Conservation (phyloP, 2,329 filamentous ascomycete genomes). For the Metarhizium sp. region DNA sequence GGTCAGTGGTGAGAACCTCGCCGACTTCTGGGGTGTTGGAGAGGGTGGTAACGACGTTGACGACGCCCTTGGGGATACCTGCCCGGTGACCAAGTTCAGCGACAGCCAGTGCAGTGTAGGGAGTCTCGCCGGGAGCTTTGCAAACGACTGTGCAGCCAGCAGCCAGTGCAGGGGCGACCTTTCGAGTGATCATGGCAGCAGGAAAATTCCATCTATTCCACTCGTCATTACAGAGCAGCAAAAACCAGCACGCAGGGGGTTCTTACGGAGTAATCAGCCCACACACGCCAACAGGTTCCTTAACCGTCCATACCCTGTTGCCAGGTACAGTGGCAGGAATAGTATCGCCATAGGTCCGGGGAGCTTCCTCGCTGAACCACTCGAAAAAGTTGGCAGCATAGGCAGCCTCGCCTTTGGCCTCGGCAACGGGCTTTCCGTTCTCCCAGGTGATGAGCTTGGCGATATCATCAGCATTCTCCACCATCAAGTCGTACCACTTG, state of each 20-base stretch:
- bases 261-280: slow-evolving; percentile 66
- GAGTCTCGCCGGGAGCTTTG: slow-evolving; percentile 88
- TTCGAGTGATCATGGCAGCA: slow-evolving; percentile 64
- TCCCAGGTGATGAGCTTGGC: slow-evolving; percentile 81
- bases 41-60: slow-evolving; percentile 78
- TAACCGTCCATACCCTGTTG: slow-evolving; percentile 69
- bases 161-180: slow-evolving; percentile 67
- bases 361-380: slow-evolving; percentile 76
- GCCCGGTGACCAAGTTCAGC: slow-evolving; percentile 80
- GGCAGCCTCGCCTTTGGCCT: slow-evolving; percentile 61
- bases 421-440: slow-evolving; percentile 75
- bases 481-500: slow-evolving; percentile 73
- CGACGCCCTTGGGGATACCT: slow-evolving; percentile 80
- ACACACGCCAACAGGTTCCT: slow-evolving; percentile 77
- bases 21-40: slow-evolving; percentile 76
- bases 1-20: slow-evolving; percentile 59
- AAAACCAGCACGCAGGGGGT: neutral
- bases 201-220: slow-evolving; percentile 70
- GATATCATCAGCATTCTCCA: slow-evolving; percentile 70
- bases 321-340: slow-evolving; percentile 61
- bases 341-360: slow-evolving; percentile 62
- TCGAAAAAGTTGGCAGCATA: slow-evolving; percentile 71
- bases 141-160: slow-evolving; percentile 93
- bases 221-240: neutral
- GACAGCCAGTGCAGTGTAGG: slow-evolving; percentile 79